Percentiles rank a stretch among this genome's conserved stretches.
Conservation (phyloP, 192 early-diverging fungal species). For the Mycoemilia scoparia region DNA sequence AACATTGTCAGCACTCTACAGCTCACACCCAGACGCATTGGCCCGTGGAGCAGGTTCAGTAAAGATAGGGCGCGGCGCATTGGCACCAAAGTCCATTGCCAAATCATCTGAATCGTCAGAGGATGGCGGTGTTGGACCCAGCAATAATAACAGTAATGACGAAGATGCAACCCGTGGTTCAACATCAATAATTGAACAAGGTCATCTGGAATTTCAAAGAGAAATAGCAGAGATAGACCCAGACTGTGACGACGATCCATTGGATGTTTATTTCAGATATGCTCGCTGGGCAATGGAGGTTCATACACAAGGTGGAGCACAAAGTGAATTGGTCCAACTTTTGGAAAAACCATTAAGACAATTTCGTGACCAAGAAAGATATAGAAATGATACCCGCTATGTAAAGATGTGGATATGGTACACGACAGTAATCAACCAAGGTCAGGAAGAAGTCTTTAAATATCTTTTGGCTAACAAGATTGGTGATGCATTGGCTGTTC, state of each 20-base stretch:
- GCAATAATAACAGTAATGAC: background rate
- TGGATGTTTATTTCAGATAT: slow-evolving; percentile 41
- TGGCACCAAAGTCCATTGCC: background rate
- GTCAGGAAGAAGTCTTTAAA: slow-evolving; percentile 53
- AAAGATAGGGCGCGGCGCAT: no score
- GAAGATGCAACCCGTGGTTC: background rate
- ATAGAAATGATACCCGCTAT: slow-evolving; percentile 41
- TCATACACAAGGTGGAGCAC: slow-evolving; percentile 36
- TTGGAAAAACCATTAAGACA: slow-evolving; percentile 26
- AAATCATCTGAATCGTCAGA: slow-evolving; percentile 5
- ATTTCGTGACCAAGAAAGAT: slow-evolving; percentile 35
- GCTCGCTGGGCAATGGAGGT: slow-evolving; percentile 41
- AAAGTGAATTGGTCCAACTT: slow-evolving; percentile 30
- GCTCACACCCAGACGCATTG: background rate
- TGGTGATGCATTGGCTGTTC: slow-evolving; percentile 39
- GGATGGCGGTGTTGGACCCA: slow-evolving; percentile 6
- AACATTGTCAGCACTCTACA: slow-evolving; percentile 19
- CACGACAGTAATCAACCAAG: slow-evolving; percentile 22
- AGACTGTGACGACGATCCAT: slow-evolving; percentile 26
- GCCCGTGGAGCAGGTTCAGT: background rate
- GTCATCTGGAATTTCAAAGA: slow-evolving; percentile 16
- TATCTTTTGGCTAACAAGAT: slow-evolving; percentile 56
- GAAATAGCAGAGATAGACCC: slow-evolving; percentile 13
- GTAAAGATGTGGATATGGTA: slow-evolving; percentile 41
- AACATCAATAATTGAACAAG: slow-evolving; percentile 2